Percentiles rank a stretch among this genome's conserved stretches.
phyloP scores from a whole-genome alignment of 345 rosid species.

The Bruguiera gymnorhiza region DNA sequence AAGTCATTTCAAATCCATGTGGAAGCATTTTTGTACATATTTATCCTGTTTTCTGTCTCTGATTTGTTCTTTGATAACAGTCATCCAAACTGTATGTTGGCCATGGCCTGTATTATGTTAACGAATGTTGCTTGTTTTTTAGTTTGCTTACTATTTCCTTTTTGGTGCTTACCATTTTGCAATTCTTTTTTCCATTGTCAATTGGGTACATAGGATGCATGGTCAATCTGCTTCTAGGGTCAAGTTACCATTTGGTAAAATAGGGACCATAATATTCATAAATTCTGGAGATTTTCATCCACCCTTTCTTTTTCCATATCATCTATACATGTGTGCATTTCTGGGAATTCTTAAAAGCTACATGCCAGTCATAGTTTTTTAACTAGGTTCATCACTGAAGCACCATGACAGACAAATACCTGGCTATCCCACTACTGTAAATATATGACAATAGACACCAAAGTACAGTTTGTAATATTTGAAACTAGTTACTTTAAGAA shows the following conservation, averaged over 20 bases:
- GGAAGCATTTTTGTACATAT: neutral
- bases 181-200: neutral
- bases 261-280: neutral
- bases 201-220: neutral
- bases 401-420: neutral
- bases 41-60: neutral
- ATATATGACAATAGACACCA: neutral
- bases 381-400: neutral
- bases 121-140: neutral
- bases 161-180: neutral
- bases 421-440: neutral
- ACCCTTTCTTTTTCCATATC: too few species aligned
- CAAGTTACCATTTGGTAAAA: neutral
- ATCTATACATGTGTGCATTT: too few species aligned
- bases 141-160: neutral
- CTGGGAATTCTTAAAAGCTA: too few species aligned
- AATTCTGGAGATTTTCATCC: too few species aligned
- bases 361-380: too few species aligned
- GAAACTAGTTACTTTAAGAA: neutral
- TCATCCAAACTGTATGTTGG: neutral
- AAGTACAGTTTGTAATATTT: neutral
- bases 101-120: too few species aligned
- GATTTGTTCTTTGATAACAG: neutral
- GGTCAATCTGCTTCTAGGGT: neutral
- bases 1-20: constrained; percentile 23